Percentiles rank a stretch among this genome's conserved stretches.
Evolutionary conservation across 73 alveolate species (phyloP).

Genomic region (Paramecium biaurelia): DNA sequence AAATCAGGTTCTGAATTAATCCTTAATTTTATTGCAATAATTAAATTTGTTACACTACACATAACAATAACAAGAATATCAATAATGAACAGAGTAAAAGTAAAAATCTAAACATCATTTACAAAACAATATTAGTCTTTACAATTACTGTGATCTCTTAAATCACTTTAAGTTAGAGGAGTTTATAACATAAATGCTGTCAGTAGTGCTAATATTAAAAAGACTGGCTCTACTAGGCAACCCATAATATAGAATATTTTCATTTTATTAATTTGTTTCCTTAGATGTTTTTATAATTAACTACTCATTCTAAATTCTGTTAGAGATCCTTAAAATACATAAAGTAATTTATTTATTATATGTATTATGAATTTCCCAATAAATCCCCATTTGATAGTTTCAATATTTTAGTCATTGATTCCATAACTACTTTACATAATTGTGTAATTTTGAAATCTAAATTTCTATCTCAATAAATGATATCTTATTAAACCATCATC

Average conservation of each 20-base stretch:
- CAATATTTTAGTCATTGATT: neutral
- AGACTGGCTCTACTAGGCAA: neutral
- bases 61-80: neutral
- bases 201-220: neutral
- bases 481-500: conserved; percentile 6
- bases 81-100: neutral
- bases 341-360: neutral
- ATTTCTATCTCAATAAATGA: neutral
- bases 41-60: neutral
- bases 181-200: neutral
- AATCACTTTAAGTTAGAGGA: neutral
- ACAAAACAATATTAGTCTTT: neutral
- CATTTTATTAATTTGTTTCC: neutral
- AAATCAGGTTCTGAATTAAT: neutral
- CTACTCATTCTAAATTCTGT: neutral
- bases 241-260: neutral
- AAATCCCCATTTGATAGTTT: neutral
- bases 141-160: neutral
- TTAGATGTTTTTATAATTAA: neutral
- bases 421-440: neutral
- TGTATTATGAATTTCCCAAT: conserved; percentile 6
- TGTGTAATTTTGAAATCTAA: neutral
- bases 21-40: neutral
- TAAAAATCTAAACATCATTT: neutral
- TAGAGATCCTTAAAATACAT: neutral